A percentile compares a stretch with the other conserved stretches of the same genome.
Conservation (phyloP, 495 filamentous ascomycete genomes). For the Umbilicaria muhlenbergii region DNA sequence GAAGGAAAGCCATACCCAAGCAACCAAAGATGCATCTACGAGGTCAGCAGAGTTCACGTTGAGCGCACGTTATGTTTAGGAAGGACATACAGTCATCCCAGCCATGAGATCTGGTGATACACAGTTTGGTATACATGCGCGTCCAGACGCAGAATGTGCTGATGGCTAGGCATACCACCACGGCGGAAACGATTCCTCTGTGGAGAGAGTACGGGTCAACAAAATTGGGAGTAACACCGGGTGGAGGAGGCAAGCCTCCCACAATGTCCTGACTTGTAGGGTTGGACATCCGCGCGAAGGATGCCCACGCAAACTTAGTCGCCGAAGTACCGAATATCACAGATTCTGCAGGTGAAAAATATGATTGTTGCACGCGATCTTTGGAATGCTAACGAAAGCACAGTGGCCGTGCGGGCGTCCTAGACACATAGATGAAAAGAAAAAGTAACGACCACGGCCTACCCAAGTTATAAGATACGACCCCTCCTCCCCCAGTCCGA, state of each 20-base stretch:
- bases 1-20: conserved; percentile 15
- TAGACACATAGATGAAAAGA: no score
- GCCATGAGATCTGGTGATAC: conserved; percentile 21
- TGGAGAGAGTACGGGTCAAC: conserved; percentile 13
- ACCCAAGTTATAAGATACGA: no score
- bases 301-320: no score
- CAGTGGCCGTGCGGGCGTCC: no score
- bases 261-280: not conserved
- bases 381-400: no score
- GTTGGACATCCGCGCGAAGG: no score
- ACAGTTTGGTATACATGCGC: conserved; percentile 22
- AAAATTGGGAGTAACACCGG: conserved; percentile 21
- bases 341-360: no score
- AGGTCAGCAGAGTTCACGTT: not conserved
- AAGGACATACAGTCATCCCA: conserved; percentile 26
- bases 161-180: conserved; percentile 18
- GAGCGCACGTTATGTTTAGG: no score
- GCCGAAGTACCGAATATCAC: no score
- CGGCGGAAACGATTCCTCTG: conserved; percentile 15
- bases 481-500: no score
- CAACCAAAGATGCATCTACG: conserved; percentile 17
- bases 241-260: conserved; percentile 18
- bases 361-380: no score
- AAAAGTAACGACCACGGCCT: no score
- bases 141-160: conserved; percentile 17